Base-by-base conservation (phyloP, 2,329 filamentous ascomycete genomes). In the Aureobasidium zeae region DNA sequence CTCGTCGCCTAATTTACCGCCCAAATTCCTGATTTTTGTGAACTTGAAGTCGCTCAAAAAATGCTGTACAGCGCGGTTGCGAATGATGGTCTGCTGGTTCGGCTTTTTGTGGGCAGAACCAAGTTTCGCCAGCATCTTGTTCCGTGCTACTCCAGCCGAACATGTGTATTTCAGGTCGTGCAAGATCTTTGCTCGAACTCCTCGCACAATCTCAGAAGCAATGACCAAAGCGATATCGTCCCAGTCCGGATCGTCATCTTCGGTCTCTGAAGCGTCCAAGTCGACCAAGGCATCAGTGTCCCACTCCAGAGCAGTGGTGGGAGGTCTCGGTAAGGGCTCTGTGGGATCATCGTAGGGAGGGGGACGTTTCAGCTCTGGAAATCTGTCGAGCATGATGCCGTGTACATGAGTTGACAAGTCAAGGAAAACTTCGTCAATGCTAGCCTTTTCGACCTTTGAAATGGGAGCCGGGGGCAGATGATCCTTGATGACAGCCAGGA, bases 51-150 rank as follows among this genome's bases (percentile, higher is more conserved):
- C 77, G 7, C 75, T 76, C 30, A 98, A 67, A 56, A 98, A 98
- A 31, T 81, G 72, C 49, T 79, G 71, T 2, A 86, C 72, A 1
- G 89, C 89, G 34, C 87, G 78, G 58, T 86, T 89, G 17, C 91
- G 81, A 36, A 98, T 79, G n/a, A 96, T 77, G 0, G 89, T 96
- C 64, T 98, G 91, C 53, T 83, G 77, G 57, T 95, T 91, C 24
- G 91, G 91, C 62, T 98, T 98, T 65, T 86, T 88, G 66, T 88
- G 79, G 5, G 77, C 86, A 17, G 86, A 94, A 21, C 89, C 91
- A 45, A 98, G 69, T 66, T 98, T 98, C 49, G 88, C 86, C 48
- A 98, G 71, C 76, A 95, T 86, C 65, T 96, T 98, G 68, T 95
- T 98, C 51, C 76, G 76, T 21, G 87, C 83, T 50, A 98, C 71